These are phyloP conservation scores for Trichoderma citrinoviride DNA, from an alignment of 2,329 filamentous ascomycete genomes.

Conservation along the genomic window DNA sequence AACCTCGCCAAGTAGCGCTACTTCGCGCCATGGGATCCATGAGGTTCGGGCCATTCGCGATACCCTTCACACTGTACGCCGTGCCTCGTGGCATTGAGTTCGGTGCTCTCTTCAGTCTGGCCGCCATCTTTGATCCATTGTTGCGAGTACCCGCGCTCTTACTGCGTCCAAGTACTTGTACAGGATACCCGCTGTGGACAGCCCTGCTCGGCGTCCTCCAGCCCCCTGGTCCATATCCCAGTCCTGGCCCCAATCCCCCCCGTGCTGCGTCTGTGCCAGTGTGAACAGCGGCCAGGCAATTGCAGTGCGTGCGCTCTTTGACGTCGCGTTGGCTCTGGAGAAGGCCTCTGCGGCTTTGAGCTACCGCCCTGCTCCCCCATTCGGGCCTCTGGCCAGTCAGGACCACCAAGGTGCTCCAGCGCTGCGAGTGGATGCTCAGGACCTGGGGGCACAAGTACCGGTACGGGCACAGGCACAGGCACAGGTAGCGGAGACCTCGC, in stretches of 20 bases:
- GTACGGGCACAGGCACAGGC: neutral
- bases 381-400: neutral
- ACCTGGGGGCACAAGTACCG: too few species aligned
- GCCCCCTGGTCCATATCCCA: constrained; percentile 1
- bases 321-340: neutral
- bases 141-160: constrained; percentile 4
- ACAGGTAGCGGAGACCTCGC: neutral
- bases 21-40: neutral
- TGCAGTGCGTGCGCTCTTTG: constrained; percentile 3
- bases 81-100: neutral
- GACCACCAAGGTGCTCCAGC: neutral
- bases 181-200: constrained; percentile 9
- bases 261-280: constrained; percentile 10
- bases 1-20: constrained; percentile 3
- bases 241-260: constrained; percentile 1
- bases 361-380: neutral
- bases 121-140: neutral
- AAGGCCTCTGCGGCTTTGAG: constrained; percentile 7
- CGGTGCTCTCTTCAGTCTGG: neutral
- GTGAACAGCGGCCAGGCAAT: neutral
- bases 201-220: neutral
- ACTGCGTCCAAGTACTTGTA: neutral
- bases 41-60: neutral
- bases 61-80: neutral
- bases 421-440: too few species aligned